phyloP scores from a whole-genome alignment of 768 basidiomycete genomes.

The Lanmaoa pseudosensibilis region DNA sequence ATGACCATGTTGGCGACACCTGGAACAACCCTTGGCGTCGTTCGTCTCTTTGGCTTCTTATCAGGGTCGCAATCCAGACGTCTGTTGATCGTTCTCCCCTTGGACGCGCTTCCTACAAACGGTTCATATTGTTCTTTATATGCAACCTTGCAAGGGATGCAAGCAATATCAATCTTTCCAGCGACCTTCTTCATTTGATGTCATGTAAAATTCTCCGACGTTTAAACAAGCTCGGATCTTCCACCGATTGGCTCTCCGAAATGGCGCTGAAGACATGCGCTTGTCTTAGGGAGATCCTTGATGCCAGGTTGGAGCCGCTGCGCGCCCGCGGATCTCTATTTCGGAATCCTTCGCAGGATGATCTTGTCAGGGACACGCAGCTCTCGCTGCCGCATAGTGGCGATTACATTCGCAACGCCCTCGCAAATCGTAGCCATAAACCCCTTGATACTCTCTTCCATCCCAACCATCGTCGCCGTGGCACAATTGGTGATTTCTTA shows the following conservation, averaged over 20 bases:
- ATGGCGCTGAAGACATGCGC: slow-evolving; percentile 36
- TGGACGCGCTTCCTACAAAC: slow-evolving; percentile 39
- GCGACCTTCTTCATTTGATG: slow-evolving; percentile 28
- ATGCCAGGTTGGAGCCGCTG: slow-evolving; percentile 35
- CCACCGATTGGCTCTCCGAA: slow-evolving; percentile 35
- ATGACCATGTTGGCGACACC: slow-evolving; percentile 20
- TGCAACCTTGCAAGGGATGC: slow-evolving; percentile 25
- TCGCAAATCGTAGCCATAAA: not conserved
- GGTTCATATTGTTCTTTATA: slow-evolving; percentile 45
- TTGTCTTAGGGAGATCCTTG: slow-evolving; percentile 18
- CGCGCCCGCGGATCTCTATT: slow-evolving; percentile 22
- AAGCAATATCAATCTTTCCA: slow-evolving; percentile 7
- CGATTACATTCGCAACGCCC: slow-evolving; percentile 26
- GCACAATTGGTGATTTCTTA: slow-evolving; percentile 16
- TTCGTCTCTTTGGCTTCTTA: slow-evolving; percentile 35
- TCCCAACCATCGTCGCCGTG: not conserved
- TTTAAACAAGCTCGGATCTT: slow-evolving; percentile 10
- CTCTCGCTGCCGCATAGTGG: slow-evolving; percentile 34
- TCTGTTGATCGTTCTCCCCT: slow-evolving; percentile 10
- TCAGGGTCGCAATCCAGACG: slow-evolving; percentile 32
- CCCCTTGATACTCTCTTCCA: not conserved
- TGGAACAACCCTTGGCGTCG: slow-evolving; percentile 21
- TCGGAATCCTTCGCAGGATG: slow-evolving; percentile 9
- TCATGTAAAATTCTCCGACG: slow-evolving; percentile 20
- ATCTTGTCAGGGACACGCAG: slow-evolving; percentile 26